Evolutionary conservation across 352 stramenopile genomes (phyloP), one percentile per base, ranked within the genome.

Genomic region (Aphanomyces astaci): DNA sequence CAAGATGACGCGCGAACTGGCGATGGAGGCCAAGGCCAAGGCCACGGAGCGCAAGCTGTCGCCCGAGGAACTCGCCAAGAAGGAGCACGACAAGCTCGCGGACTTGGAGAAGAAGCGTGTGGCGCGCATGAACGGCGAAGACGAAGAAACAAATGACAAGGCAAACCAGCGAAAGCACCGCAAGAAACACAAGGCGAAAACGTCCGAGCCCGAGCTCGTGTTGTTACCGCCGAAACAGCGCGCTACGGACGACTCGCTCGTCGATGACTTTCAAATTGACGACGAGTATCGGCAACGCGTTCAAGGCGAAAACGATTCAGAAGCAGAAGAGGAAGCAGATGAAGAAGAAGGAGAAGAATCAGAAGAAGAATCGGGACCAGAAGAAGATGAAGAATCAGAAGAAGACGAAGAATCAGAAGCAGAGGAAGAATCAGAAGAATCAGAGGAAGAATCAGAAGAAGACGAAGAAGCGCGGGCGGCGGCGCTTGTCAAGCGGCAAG

Each of bases 21-120:
- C 85, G 75, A 96, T 96, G 69, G 91, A 98, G 59, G 81, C 82
- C n/a, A 97, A 97, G 74, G 88, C 88, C 0, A 90, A 95, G 55
- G 94, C 96, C 3, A 96, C 88, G 19, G 95, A 98, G 75, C 85
- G 96, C 24, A 96, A 89, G 0, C 94, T 98, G 83, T 97, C 92
- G 31, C 83, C 89, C 0, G 96, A 98, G 74, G 96, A 99, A 71
- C 84, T 90, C 30, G 95, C 94, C 60, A 88, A 94, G 71, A 92
- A 94, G 71, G 92, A 98, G 74, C 80, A 89, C 22, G 91, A 98
- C 48, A 78, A 84, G 46, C 76, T 98, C 25, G 81, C 94, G 7
- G 81, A 96, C 70, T 71, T 98, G 19, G 96, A 99, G 76, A 92
- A 90, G 51, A 89, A 94, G 71, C 87, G 96, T n/a, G 69, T 98